A percentile compares a stretch with the other conserved stretches of the same genome.
Evolutionary conservation across 371 early-diverging fungal genomes (phyloP).

Genomic region (Gilbertella persicaria): DNA sequence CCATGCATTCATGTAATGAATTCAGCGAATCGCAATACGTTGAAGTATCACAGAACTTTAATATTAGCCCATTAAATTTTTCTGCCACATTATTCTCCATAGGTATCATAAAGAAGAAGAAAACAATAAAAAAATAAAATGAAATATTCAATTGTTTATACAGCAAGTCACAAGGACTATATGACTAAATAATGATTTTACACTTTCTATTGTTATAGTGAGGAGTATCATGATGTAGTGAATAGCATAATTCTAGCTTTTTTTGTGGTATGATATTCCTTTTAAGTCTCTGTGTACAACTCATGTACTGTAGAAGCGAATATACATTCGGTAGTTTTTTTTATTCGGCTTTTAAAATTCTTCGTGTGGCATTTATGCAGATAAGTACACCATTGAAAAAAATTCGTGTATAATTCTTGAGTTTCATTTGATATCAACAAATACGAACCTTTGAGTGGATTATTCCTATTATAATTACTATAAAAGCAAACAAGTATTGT

Average conservation of each 20-base stretch:
- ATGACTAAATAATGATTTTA: background rate
- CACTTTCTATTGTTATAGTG: background rate
- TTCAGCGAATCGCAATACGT: conserved; percentile 12
- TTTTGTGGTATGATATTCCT: background rate
- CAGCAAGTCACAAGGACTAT: conserved; percentile 1
- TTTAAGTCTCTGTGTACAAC: no score
- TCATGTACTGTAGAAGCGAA: no score
- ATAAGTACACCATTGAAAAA: no score
- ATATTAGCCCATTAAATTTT: conserved; percentile 15
- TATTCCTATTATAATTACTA: no score
- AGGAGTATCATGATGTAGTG: conserved; percentile 13
- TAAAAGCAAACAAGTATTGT: no score
- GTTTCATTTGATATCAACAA: no score
- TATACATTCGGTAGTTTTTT: no score
- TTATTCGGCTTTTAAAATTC: no score
- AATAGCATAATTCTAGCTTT: conserved; percentile 11
- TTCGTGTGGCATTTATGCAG: no score
- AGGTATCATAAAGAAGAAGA: conserved; percentile 3
- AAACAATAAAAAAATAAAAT: background rate
- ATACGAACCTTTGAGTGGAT: no score
- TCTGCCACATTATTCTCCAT: no score
- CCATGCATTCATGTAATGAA: conserved; percentile 14
- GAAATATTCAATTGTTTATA: conserved; percentile 6
- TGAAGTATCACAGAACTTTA: conserved; percentile 23
- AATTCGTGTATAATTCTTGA: no score